Percentiles rank a stretch among this genome's conserved stretches.
Evolutionary conservation across 176 grass and related monocot species (phyloP).

Genomic region (Alopecurus myosuroides): DNA sequence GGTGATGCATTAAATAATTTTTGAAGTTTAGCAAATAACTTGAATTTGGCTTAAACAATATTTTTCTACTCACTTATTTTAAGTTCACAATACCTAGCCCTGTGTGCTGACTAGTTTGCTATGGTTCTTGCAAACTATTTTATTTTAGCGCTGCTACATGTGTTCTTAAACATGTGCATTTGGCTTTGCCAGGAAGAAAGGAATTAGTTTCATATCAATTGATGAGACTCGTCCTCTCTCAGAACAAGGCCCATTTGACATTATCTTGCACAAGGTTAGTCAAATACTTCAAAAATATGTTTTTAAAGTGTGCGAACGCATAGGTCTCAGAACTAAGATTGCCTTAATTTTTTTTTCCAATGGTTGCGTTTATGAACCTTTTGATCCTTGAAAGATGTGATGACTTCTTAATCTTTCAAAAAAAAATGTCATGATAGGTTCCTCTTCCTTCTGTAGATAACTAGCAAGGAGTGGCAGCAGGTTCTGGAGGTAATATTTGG

Average conservation of each 20-base stretch:
- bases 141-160: not conserved
- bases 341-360: not conserved
- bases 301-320: not conserved
- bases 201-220: slow-evolving; percentile 80
- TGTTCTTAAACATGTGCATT: not conserved
- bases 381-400: slow-evolving; percentile 1
- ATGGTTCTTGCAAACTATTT: not conserved
- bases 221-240: slow-evolving; percentile 52
- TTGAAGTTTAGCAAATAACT: not conserved
- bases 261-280: slow-evolving; percentile 91
- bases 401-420: slow-evolving; percentile 6
- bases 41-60: not conserved
- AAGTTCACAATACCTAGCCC: not conserved
- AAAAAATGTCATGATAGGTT: not conserved
- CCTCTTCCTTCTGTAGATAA: slow-evolving; percentile 43
- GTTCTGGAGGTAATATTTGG: slow-evolving; percentile 69
- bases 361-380: not conserved
- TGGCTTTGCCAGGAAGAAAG: slow-evolving; percentile 66
- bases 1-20: not conserved
- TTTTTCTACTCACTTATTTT: not conserved
- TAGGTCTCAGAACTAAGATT: not conserved
- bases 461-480: slow-evolving; percentile 78
- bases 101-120: not conserved
- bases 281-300: not conserved
- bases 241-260: slow-evolving; percentile 94